Conservation (phyloP, 352 stramenopile genomes). For the Globisporangium spinosum region DNA sequence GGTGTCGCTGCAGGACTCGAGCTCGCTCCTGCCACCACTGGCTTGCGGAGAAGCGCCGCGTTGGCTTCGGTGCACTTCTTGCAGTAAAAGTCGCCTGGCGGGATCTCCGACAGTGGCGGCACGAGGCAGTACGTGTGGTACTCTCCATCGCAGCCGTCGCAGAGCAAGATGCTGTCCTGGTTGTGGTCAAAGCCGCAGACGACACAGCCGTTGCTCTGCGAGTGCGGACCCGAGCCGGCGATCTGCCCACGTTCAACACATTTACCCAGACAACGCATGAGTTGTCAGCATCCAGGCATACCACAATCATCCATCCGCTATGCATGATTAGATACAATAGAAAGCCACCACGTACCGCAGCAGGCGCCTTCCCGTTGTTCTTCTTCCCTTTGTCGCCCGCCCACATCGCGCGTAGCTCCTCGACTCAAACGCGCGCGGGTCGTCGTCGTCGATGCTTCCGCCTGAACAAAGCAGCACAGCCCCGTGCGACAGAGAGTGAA, state of each 20-base stretch:
- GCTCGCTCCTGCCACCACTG: constrained; percentile 21
- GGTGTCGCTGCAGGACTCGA: background rate
- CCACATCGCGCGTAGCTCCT: constrained; percentile 14
- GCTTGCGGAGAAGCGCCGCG: constrained; percentile 37
- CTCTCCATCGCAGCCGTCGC: constrained; percentile 82
- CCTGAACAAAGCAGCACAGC: background rate
- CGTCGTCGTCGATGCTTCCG: background rate
- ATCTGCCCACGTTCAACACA: background rate
- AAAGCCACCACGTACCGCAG: constrained; percentile 1
- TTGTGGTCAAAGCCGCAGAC: constrained; percentile 71
- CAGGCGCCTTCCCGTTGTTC: constrained; percentile 10
- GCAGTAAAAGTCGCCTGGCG: constrained; percentile 79
- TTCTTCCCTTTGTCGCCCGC: constrained; percentile 18
- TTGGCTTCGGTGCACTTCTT: constrained; percentile 57
- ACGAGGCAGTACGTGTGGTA: constrained; percentile 85
- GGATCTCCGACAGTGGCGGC: constrained; percentile 68
- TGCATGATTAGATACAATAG: background rate
- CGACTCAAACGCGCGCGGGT: constrained; percentile 1
- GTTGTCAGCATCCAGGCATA: background rate
- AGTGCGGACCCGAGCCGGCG: constrained; percentile 19
- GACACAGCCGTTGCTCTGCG: constrained; percentile 51
- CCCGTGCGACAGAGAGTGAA: background rate
- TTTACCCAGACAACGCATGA: background rate
- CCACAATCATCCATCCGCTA: background rate
- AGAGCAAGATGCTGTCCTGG: constrained; percentile 78